Evolutionary conservation across 2,329 filamentous ascomycete genomes (phyloP).

Genomic region (Fusarium protoensiforme): DNA sequence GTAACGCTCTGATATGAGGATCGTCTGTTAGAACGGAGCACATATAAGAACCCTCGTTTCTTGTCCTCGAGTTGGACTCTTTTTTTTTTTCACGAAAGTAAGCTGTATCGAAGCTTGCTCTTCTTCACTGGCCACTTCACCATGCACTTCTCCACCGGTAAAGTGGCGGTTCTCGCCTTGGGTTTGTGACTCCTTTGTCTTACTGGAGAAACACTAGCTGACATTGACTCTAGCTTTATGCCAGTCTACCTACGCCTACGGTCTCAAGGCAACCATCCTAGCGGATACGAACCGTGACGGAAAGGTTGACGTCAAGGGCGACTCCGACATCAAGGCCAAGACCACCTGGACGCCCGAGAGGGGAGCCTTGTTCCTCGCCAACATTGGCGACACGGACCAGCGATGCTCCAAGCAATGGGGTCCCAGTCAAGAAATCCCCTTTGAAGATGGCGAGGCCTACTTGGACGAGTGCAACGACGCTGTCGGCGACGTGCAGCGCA

Average conservation of each 20-base stretch:
- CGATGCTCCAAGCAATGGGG: constrained; percentile 42
- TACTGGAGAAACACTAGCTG: rapidly evolving
- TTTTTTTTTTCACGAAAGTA: not conserved
- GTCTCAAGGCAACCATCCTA: constrained; percentile 31
- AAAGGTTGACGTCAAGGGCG: constrained; percentile 35
- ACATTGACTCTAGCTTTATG: constrained; percentile 5
- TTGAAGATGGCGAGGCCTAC: constrained; percentile 26
- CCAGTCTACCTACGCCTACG: constrained; percentile 11
- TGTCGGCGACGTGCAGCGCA: constrained; percentile 45
- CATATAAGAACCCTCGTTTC: not conserved
- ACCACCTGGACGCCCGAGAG: constrained; percentile 30
- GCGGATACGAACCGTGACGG: constrained; percentile 54
- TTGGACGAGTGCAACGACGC: constrained; percentile 50
- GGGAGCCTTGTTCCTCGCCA: constrained; percentile 51
- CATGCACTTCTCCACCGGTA: constrained; percentile 12
- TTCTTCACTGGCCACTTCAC: not conserved
- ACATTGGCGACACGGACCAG: constrained; percentile 48
- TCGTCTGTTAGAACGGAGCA: not conserved
- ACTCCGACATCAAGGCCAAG: constrained; percentile 39
- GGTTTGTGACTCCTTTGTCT: not conserved
- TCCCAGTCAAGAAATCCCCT: not conserved
- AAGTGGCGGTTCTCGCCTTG: not conserved
- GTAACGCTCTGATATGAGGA: not conserved
- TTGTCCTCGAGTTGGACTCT: not conserved
- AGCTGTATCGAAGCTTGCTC: not conserved